Evolutionary conservation across 2,329 filamentous ascomycete genomes (phyloP).

Genomic region (Ceratocystis cacaofunesta): DNA sequence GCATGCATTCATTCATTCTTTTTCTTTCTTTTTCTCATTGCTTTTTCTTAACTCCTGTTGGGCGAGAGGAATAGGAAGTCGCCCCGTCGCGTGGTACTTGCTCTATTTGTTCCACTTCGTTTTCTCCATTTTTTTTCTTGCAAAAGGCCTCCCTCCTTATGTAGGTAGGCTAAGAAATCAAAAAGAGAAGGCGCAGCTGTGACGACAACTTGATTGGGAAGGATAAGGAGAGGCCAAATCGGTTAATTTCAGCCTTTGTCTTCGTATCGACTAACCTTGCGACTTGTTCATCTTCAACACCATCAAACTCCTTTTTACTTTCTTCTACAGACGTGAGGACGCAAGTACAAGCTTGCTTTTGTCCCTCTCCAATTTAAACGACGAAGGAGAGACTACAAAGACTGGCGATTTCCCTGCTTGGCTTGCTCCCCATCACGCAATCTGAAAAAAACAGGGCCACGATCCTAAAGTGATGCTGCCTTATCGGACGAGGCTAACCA

Average conservation of each 20-base stretch:
- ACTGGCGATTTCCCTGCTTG: neutral
- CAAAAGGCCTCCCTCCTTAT: neutral
- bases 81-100: neutral
- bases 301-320: neutral
- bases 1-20: neutral
- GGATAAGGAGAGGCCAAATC: neutral
- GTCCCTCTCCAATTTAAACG: neutral
- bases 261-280: neutral
- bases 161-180: neutral
- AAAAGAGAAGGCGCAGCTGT: neutral
- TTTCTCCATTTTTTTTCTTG: constrained; percentile 2
- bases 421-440: constrained; percentile 1
- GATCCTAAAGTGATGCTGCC: neutral
- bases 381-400: neutral
- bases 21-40: neutral
- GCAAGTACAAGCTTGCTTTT: neutral
- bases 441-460: neutral
- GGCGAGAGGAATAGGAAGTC: neutral
- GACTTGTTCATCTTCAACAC: neutral
- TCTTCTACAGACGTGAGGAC: neutral
- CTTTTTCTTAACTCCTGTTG: neutral
- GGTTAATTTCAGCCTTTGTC: neutral
- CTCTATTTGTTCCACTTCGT: neutral
- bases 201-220: neutral
- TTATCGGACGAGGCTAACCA: neutral